phyloP scores from a whole-genome alignment of 2,329 filamentous ascomycete species.

The Talaromyces piceae region DNA sequence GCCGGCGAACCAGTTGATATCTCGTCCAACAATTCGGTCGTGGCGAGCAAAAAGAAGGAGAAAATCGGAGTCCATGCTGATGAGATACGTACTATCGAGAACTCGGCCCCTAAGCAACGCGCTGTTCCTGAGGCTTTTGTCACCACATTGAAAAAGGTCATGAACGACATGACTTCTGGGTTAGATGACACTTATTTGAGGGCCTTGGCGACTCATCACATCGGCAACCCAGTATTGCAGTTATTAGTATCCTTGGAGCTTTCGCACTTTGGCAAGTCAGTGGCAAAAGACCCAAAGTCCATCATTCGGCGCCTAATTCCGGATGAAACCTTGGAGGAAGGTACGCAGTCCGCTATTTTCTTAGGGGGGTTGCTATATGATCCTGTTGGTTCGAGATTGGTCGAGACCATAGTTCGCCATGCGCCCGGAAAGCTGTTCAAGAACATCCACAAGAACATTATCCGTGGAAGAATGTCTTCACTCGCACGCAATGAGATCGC shows the following conservation, averaged over 20 bases:
- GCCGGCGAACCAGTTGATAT: conserved; percentile 74
- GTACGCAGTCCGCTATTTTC: conserved; percentile 67
- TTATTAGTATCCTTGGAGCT: conserved; percentile 83
- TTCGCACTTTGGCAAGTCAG: conserved; percentile 60
- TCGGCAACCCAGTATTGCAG: conserved; percentile 89
- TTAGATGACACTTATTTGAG: conserved; percentile 75
- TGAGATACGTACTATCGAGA: conserved; percentile 43
- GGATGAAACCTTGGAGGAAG: conserved; percentile 66
- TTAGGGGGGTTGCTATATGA: conserved; percentile 85
- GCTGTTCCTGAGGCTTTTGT: conserved; percentile 73
- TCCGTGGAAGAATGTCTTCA: conserved; percentile 70
- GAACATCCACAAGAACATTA: conserved; percentile 68
- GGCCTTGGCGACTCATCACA: conserved; percentile 77
- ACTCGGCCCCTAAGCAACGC: conserved; percentile 36
- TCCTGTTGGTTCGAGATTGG: conserved; percentile 75
- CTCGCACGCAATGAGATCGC: conserved; percentile 86
- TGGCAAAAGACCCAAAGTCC: conserved; percentile 56
- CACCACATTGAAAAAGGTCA: conserved; percentile 70
- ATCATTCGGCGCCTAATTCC: conserved; percentile 73
- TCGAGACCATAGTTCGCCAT: conserved; percentile 76
- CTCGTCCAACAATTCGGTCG: conserved; percentile 59
- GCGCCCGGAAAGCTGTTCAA: conserved; percentile 89
- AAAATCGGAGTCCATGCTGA: conserved; percentile 57
- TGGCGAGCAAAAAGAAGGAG: conserved; percentile 92
- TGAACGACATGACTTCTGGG: conserved; percentile 64